phyloP scores from a whole-genome alignment of 2,329 filamentous ascomycete genomes.

The Raffaelea ambrosiae region DNA sequence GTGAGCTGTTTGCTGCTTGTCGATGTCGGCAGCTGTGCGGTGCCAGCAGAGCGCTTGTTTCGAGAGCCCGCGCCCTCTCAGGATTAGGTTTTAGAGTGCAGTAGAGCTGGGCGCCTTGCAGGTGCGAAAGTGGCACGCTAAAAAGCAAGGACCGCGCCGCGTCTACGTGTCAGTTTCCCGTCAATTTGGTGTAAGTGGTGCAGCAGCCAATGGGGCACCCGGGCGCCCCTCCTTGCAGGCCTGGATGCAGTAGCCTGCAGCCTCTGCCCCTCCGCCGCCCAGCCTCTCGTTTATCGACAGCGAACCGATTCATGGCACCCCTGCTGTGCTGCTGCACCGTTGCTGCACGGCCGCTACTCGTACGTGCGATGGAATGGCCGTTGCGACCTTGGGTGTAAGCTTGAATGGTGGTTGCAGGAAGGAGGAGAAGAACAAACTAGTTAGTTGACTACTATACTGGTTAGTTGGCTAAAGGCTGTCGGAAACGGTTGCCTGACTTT shows the following conservation, averaged over 20 bases:
- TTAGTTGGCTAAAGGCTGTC: background rate
- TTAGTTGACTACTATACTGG: background rate
- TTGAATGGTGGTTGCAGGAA: conserved; percentile 3
- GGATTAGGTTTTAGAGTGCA: too few relatives aligned
- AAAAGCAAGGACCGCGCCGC: conserved; percentile 7
- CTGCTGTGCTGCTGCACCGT: conserved; percentile 9
- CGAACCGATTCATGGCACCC: conserved; percentile 14
- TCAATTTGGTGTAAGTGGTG: conserved; percentile 14
- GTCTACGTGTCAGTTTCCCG: conserved; percentile 17
- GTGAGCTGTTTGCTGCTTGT: too few relatives aligned
- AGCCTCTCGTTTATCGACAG: conserved; percentile 18
- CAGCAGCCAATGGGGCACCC: conserved; percentile 7
- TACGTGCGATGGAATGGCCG: background rate
- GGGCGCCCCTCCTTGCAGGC: conserved; percentile 1
- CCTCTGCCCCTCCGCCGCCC: background rate
- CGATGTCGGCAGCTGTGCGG: too few relatives aligned
- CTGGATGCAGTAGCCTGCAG: conserved; percentile 2
- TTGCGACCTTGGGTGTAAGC: background rate
- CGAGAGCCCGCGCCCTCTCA: background rate
- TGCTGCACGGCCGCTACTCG: background rate
- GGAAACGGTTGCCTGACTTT: background rate
- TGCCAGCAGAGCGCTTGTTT: conserved; percentile 13
- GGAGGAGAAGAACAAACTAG: background rate
- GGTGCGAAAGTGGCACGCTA: conserved; percentile 5
- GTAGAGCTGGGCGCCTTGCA: too few relatives aligned